A percentile compares a stretch with the other conserved stretches of the same genome.
Conservation (phyloP, 2,329 filamentous ascomycete species). For the Knufia petricola region DNA sequence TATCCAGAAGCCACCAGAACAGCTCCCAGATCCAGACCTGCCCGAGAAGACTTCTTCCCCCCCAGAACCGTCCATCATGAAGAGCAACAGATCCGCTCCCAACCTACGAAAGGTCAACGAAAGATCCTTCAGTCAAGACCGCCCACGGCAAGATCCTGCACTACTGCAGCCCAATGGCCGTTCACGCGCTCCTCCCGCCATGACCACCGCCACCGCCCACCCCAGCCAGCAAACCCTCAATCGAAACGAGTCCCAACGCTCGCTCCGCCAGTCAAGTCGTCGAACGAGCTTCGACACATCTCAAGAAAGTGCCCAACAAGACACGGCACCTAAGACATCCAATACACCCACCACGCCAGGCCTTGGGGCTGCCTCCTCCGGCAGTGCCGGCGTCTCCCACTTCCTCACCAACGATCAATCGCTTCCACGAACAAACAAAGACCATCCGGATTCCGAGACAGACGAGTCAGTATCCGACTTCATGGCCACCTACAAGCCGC, state of each 20-base stretch:
- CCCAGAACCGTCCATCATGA: constrained; percentile 11
- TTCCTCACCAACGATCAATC: constrained; percentile 30
- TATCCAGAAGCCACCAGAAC: constrained; percentile 8
- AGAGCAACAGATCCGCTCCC: constrained; percentile 19
- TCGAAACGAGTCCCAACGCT: constrained; percentile 19
- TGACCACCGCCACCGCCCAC: constrained; percentile 40
- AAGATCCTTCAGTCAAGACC: constrained; percentile 8
- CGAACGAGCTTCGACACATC: constrained; percentile 29
- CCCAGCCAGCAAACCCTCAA: constrained; percentile 28
- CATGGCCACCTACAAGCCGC: constrained; percentile 38
- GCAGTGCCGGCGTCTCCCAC: constrained; percentile 38
- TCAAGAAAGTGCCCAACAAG: constrained; percentile 20
- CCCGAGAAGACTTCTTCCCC: constrained; percentile 15
- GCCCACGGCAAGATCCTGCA: constrained; percentile 14
- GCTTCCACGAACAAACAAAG: constrained; percentile 19
- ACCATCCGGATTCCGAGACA: constrained; percentile 32
- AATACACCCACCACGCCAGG: constrained; percentile 24
- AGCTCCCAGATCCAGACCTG: not conserved
- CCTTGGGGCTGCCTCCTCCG: constrained; percentile 32
- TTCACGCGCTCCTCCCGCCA: constrained; percentile 37
- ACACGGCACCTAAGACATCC: not conserved
- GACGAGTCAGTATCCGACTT: constrained; percentile 39
- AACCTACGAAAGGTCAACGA: constrained; percentile 16
- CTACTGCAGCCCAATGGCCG: constrained; percentile 26
- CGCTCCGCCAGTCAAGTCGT: constrained; percentile 25